Conservation (phyloP, 306 rosid species). For the Lagenaria siceraria region DNA sequence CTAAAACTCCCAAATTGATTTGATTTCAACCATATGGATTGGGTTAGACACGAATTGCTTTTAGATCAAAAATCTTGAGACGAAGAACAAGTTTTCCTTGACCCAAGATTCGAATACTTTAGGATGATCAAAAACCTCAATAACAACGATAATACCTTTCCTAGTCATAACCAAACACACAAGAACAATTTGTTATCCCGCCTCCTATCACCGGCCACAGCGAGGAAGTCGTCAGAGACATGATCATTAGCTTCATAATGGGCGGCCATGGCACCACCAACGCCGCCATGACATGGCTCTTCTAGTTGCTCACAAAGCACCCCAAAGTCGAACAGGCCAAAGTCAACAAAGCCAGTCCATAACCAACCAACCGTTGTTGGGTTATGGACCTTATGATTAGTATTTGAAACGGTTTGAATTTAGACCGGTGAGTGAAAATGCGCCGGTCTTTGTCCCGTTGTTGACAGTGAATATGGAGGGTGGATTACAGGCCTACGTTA, state of each 20-base stretch:
- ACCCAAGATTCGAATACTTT: too few species aligned
- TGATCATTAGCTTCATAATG: constrained; percentile 73
- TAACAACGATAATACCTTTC: too few species aligned
- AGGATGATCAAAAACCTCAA: constrained; percentile 27
- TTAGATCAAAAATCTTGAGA: too few species aligned
- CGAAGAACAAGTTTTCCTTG: too few species aligned
- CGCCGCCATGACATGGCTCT: constrained; percentile 84
- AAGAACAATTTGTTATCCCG: constrained; percentile 33
- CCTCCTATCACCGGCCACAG: constrained; percentile 37
- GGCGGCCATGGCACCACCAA: constrained; percentile 81
- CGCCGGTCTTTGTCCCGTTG: constrained; percentile 59
- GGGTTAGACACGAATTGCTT: too few species aligned
- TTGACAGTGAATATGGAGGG: constrained; percentile 81
- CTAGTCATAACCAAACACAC: too few species aligned
- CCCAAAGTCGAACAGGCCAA: constrained; percentile 11
- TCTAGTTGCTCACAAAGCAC: constrained; percentile 46
- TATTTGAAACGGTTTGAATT: constrained; percentile 38
- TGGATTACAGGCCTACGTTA: constrained; percentile 50
- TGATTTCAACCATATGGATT: too few species aligned
- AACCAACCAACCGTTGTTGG: constrained; percentile 14
- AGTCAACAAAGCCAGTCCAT: constrained; percentile 17
- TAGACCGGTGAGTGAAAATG: constrained; percentile 13
- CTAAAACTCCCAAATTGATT: too few species aligned
- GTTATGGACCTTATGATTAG: constrained; percentile 22
- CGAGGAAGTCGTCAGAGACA: constrained; percentile 47